Evolutionary conservation across 2,329 filamentous ascomycete genomes (phyloP).

Genomic region (Clarireedia homoeocarpa): DNA sequence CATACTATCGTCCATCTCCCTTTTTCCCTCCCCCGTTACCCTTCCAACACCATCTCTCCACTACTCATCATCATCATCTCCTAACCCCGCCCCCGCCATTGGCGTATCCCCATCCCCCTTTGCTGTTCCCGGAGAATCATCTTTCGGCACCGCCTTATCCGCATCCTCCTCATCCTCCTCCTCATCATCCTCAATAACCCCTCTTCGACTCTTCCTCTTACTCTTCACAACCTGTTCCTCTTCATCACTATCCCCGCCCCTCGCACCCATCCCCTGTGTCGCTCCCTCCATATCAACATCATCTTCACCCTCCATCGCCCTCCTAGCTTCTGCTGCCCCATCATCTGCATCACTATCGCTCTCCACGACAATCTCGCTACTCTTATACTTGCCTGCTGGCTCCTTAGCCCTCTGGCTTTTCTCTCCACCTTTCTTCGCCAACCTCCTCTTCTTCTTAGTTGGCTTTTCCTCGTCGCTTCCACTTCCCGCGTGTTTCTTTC

Average conservation of each 20-base stretch:
- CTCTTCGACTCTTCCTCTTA: slow-evolving; percentile 22
- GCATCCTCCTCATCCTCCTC: slow-evolving; percentile 26
- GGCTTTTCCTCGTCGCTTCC: slow-evolving; percentile 31
- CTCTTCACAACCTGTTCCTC: slow-evolving; percentile 19
- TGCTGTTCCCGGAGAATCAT: slow-evolving; percentile 23
- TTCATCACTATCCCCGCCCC: slow-evolving; percentile 17
- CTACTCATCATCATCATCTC: slow-evolving; percentile 4
- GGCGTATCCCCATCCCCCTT: slow-evolving; percentile 25
- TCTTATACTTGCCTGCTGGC: slow-evolving; percentile 29
- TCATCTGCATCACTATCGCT: slow-evolving; percentile 29
- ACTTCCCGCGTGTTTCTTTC: slow-evolving; percentile 21
- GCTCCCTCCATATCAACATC: slow-evolving; percentile 14
- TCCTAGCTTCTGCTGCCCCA: slow-evolving; percentile 23
- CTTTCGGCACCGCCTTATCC: slow-evolving; percentile 3
- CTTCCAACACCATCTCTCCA: neutral
- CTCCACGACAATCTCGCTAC: slow-evolving; percentile 30
- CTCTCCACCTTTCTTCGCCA: slow-evolving; percentile 26
- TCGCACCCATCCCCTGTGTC: neutral
- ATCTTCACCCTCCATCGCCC: slow-evolving; percentile 23
- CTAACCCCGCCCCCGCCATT: slow-evolving; percentile 24
- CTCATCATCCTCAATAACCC: slow-evolving; percentile 27
- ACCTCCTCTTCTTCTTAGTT: slow-evolving; percentile 29
- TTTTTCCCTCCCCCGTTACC: too few relatives aligned
- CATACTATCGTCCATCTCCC: too few relatives aligned
- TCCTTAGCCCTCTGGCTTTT: slow-evolving; percentile 19